Conservation (phyloP, 805 yeast genomes). For the Myxozyma monticola region DNA sequence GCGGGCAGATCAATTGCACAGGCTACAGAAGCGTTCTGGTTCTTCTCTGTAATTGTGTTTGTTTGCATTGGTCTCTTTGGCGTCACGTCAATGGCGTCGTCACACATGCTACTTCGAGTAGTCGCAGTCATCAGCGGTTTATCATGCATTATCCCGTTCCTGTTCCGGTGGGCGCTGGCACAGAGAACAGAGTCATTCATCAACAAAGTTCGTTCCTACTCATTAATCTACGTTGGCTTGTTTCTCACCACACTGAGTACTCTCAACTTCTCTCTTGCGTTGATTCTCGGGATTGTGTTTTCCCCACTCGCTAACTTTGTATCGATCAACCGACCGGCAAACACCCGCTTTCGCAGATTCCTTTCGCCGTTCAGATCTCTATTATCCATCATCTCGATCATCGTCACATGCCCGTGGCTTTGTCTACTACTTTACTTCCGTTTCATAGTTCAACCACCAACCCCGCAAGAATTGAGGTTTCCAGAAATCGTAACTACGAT, state of each 20-base stretch:
- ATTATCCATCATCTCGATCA: constrained; percentile 35
- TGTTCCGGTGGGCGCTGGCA: background rate
- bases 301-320: constrained; percentile 64
- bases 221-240: constrained; percentile 49
- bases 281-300: constrained; percentile 65
- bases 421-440: constrained; percentile 37
- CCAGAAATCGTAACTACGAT: constrained; percentile 10
- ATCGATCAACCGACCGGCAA: constrained; percentile 25
- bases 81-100: constrained; percentile 16
- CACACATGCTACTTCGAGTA: too few relatives aligned
- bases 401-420: constrained; percentile 49
- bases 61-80: too few relatives aligned
- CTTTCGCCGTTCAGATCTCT: constrained; percentile 4
- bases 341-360: constrained; percentile 2
- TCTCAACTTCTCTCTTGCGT: constrained; percentile 80
- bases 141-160: background rate
- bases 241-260: constrained; percentile 72
- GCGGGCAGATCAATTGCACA: constrained; percentile 34
- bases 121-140: too few relatives aligned
- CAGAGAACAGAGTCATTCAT: constrained; percentile 10
- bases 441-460: constrained; percentile 38
- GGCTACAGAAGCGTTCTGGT: constrained; percentile 37
- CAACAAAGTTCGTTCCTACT: constrained; percentile 15
- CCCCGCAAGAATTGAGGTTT: background rate
- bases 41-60: constrained; percentile 39